phyloP scores from a whole-genome alignment of 805 yeast species.

The Sugiyamaella lignohabitans region DNA sequence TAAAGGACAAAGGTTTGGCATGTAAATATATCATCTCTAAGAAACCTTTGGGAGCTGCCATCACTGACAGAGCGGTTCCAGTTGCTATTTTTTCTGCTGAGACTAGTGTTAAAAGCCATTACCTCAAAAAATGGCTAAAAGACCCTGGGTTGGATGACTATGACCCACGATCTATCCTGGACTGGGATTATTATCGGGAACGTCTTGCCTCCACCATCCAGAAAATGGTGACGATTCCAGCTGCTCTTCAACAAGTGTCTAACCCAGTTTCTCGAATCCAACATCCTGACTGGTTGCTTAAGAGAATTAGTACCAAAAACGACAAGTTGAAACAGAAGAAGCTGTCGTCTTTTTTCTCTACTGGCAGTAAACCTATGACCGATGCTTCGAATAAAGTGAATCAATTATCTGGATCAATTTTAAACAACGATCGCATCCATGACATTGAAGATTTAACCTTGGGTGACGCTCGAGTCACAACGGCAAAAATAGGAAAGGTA shows the following conservation, averaged over 20 bases:
- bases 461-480: neutral
- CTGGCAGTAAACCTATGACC: constrained; percentile 35
- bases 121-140: constrained; percentile 77
- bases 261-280: constrained; percentile 94
- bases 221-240: constrained; percentile 94
- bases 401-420: constrained; percentile 15
- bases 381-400: constrained; percentile 20
- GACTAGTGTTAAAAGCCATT: constrained; percentile 53
- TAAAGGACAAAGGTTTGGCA: constrained; percentile 90
- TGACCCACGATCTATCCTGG: constrained; percentile 83
- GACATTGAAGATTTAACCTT: constrained; percentile 17
- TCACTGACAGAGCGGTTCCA: constrained; percentile 94
- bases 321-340: constrained; percentile 70
- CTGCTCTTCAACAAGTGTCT: constrained; percentile 78
- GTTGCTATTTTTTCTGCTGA: constrained; percentile 93
- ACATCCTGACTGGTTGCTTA: constrained; percentile 90
- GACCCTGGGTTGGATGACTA: constrained; percentile 71
- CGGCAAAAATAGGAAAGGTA: neutral
- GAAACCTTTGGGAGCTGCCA: constrained; percentile 78
- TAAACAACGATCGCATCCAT: no score
- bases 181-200: constrained; percentile 89
- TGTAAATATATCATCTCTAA: constrained; percentile 88
- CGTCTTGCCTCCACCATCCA: constrained; percentile 89
- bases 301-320: constrained; percentile 50
- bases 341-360: constrained; percentile 50